These are phyloP conservation scores for Maudiozyma bulderi DNA, from an alignment of 805 yeast species.

Conservation along the genomic window DNA sequence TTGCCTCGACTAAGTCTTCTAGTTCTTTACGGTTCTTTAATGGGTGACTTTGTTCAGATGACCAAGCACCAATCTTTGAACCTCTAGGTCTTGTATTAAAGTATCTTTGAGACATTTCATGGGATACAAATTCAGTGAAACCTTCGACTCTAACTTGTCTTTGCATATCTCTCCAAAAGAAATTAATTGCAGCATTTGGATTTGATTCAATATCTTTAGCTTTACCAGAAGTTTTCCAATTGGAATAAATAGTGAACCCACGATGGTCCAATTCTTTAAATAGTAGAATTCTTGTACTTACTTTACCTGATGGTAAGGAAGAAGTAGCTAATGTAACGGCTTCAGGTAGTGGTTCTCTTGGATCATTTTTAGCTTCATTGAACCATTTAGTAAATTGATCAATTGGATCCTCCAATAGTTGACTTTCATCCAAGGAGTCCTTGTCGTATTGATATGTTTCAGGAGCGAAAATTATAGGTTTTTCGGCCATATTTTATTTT, in stretches of 20 bases:
- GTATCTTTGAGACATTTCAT: constrained; percentile 68
- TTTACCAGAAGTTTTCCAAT: constrained; percentile 85
- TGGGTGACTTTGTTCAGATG: constrained; percentile 74
- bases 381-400: constrained; percentile 81
- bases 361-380: constrained; percentile 51
- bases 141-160: constrained; percentile 95
- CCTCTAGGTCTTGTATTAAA: constrained; percentile 86
- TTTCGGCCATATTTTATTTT: constrained; percentile 13
- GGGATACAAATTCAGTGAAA: constrained; percentile 55
- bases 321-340: constrained; percentile 84
- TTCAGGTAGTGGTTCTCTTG: constrained; percentile 63
- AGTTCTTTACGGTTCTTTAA: constrained; percentile 53
- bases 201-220: constrained; percentile 60
- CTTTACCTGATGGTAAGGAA: constrained; percentile 78
- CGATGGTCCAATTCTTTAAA: constrained; percentile 80
- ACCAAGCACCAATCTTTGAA: constrained; percentile 93
- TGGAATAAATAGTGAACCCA: constrained; percentile 83
- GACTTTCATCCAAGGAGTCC: constrained; percentile 43
- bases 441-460: constrained; percentile 81
- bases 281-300: constrained; percentile 73
- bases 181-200: constrained; percentile 72
- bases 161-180: constrained; percentile 87
- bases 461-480: constrained; percentile 56
- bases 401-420: constrained; percentile 54
- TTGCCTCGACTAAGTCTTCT: constrained; percentile 40